These are phyloP conservation scores for Ploettnerulaceae sp. DNA, from an alignment of 2,329 filamentous ascomycete species.

Conservation along the genomic window DNA sequence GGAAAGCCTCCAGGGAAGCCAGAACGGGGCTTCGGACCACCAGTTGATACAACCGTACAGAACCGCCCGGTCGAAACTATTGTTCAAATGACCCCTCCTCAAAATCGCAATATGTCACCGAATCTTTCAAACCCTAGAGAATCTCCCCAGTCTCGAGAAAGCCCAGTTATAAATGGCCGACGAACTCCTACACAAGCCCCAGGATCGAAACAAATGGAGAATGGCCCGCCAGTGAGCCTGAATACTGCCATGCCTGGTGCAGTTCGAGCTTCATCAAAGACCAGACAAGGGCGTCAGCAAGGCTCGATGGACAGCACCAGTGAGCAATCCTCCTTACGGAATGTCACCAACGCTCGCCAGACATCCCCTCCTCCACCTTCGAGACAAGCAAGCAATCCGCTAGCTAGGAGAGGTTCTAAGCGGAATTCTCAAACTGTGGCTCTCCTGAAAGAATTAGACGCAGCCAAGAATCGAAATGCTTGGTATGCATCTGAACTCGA, in stretches of 20 bases:
- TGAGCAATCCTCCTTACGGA: constrained; percentile 47
- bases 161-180: constrained; percentile 52
- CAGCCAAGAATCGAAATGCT: constrained; percentile 78
- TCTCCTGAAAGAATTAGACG: constrained; percentile 80
- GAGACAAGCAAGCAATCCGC: constrained; percentile 53
- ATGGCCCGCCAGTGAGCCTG: constrained; percentile 26
- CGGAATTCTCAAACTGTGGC: constrained; percentile 58
- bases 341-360: constrained; percentile 39
- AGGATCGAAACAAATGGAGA: constrained; percentile 35
- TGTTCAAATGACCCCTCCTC: constrained; percentile 38
- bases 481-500: constrained; percentile 97
- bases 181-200: constrained; percentile 56
- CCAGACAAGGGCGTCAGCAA: constrained; percentile 55
- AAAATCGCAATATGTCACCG: constrained; percentile 28
- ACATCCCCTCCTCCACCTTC: constrained; percentile 55
- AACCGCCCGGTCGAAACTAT: constrained; percentile 43
- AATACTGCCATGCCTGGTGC: constrained; percentile 13
- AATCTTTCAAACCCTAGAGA: no score
- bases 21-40: constrained; percentile 30
- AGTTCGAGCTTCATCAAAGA: constrained; percentile 41
- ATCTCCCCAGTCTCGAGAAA: constrained; percentile 44
- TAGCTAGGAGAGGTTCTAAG: constrained; percentile 56
- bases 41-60: constrained; percentile 34
- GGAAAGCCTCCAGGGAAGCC: constrained; percentile 27
- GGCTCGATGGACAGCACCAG: constrained; percentile 64